phyloP scores from a whole-genome alignment of 176 grass and related monocot species.

The Pontederia paniculata region DNA sequence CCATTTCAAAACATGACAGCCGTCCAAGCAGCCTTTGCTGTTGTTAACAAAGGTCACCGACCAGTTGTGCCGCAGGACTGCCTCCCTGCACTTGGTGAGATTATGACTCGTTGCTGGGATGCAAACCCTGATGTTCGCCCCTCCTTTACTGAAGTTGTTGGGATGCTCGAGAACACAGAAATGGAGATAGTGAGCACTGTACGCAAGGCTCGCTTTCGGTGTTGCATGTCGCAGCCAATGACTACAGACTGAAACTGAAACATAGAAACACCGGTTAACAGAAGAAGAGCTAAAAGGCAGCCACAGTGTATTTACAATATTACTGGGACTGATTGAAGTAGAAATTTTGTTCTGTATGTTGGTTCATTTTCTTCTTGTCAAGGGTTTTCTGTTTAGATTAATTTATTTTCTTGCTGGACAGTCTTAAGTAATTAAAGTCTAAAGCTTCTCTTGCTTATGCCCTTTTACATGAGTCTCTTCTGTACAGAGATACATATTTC shows the following conservation, averaged over 20 bases:
- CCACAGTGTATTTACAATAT: conserved; percentile 6
- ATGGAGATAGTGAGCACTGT: conserved; percentile 69
- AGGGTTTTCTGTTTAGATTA: neutral
- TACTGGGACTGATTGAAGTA: neutral
- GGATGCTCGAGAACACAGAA: conserved; percentile 82
- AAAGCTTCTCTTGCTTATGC: neutral
- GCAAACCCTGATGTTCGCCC: conserved; percentile 75
- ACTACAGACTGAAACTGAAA: conserved; percentile 52
- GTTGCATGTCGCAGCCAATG: conserved; percentile 88
- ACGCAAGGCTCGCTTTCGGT: conserved; percentile 82
- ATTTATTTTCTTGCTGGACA: neutral
- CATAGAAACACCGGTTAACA: neutral
- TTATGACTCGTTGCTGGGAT: conserved; percentile 97
- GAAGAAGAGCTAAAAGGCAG: neutral
- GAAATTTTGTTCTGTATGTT: conserved; percentile 2
- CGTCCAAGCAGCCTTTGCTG: conserved; percentile 92
- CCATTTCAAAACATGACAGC: conserved; percentile 94
- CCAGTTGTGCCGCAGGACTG: conserved; percentile 75
- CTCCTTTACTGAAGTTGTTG: conserved; percentile 73
- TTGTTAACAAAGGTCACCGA: conserved; percentile 81
- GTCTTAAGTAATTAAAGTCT: neutral
- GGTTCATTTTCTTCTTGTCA: neutral
- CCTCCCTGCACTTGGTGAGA: conserved; percentile 60
- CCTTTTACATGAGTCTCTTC: too few relatives aligned
- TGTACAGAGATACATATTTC: too few relatives aligned